Evolutionary conservation across 163 green algal species (phyloP), one percentile per base, ranked within the genome.

Genomic region (Scenedesmus sp.): DNA sequence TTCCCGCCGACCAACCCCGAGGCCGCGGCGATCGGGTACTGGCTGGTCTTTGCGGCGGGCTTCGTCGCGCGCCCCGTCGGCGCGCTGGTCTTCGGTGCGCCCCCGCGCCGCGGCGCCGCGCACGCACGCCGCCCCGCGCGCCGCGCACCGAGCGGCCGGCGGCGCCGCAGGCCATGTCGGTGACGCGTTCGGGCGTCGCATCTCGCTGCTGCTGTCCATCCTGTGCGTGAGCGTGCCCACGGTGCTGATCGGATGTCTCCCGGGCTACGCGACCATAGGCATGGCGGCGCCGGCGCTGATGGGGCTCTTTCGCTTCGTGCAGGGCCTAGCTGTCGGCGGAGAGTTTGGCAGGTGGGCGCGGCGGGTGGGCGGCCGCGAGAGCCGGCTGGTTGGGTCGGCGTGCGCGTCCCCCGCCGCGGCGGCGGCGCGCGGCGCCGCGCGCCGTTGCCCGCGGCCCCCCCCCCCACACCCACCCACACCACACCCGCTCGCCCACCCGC

Each of bases 211-310:
- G 14, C 39, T 28, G 56, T 44, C 28, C 56, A 64, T 64, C 56
- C 56, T 64, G 10, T 64, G 56, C 26, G 56, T 64, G 24, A 33
- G 1, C 10, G 54, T 64, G 28, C 56, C 56, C 28, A 64, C 56
- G 14, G 39, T 72, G 3, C 63, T 72, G 2, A 60, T 72, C 22
- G 63, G 63, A 24, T 72, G 63, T 42, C 42, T 72, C 39, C 63
- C 63, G 24, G 58, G 39, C 24, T 72, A 72, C 44, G 26, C 20
- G 1, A 29, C 31, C 15, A 39, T 75, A 18, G 66, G 66, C 47
- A 47, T 62, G 6, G 66, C 66, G n/a, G 66, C 66, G 31, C 66
- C 66, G 1, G 42, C 63, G 14, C 29, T 75, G 0, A 36, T 75
- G 29, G 47, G 28, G 17, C 4, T 75, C 1, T 29, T 75, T 47